These are phyloP conservation scores for Babesia caballi DNA, from an alignment of 169 alveolate genomes.

Conservation along the genomic window DNA sequence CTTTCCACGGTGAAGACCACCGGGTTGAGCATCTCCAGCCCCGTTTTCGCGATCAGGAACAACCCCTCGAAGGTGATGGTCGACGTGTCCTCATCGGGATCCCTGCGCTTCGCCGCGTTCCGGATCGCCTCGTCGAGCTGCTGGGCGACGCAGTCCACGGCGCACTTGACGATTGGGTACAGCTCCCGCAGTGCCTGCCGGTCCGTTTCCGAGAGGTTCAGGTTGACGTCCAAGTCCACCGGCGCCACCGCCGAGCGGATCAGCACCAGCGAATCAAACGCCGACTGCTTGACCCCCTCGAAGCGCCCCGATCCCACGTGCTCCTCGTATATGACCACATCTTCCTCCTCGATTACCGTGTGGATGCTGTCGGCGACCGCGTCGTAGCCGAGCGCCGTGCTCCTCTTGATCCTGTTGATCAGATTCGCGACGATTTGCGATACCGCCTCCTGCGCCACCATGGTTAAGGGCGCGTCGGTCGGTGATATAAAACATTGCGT, in stretches of 20 bases:
- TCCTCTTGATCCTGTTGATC: slow-evolving; percentile 13
- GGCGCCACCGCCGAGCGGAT: slow-evolving; percentile 20
- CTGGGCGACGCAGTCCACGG: slow-evolving; percentile 39
- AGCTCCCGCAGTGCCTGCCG: slow-evolving; percentile 5
- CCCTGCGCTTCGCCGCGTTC: slow-evolving; percentile 11
- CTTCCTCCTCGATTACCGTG: slow-evolving; percentile 35
- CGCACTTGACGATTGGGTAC: slow-evolving; percentile 43
- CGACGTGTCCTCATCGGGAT: slow-evolving; percentile 24
- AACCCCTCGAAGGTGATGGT: slow-evolving; percentile 63
- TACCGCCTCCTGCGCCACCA: neutral
- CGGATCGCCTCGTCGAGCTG: slow-evolving; percentile 26
- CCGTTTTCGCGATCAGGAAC: slow-evolving; percentile 39
- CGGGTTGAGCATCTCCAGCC: slow-evolving; percentile 46
- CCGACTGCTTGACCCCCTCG: slow-evolving; percentile 51
- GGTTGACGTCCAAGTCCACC: slow-evolving; percentile 18
- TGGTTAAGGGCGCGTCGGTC: neutral
- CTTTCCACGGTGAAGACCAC: slow-evolving; percentile 37
- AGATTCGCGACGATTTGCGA: slow-evolving; percentile 49
- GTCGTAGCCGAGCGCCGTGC: slow-evolving; percentile 51
- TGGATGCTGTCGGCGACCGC: slow-evolving; percentile 17
- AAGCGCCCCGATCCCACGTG: slow-evolving; percentile 37
- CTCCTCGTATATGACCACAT: slow-evolving; percentile 49
- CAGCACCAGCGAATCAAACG: slow-evolving; percentile 51
- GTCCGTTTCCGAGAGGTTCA: slow-evolving; percentile 25
- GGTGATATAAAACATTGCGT: neutral